Base-by-base conservation (phyloP, 176 grass and related monocot species). In the Oryza coarctata region DNA sequence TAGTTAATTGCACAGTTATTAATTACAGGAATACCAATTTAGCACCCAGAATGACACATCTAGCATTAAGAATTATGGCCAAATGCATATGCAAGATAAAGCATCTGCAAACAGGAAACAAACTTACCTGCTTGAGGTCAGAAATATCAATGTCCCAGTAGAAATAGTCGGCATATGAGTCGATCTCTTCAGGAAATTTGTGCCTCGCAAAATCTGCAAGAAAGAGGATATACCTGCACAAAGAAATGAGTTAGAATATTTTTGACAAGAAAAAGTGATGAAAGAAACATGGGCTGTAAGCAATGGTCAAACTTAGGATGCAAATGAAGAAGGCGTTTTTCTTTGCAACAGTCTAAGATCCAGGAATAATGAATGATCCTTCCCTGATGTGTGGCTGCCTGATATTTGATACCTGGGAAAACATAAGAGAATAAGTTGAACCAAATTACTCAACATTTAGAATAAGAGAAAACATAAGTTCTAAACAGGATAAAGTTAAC, bases 281-380 rank as follows among this genome's bases (percentile, higher is more conserved):
- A 71, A 75, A 83, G 14, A 58, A 77, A 83, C 58, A 75, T 39
- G 76, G 25, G 57, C 47, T 65, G n/a, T 80, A 70, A 77, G 20
- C 70, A 88, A 81, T 65, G 86, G 86, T 62, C 87, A 25, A 84
- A 95, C 93, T 93, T 98, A 67, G 95, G 88, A 82, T 93, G 86
- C 81, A 94, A 86, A 86, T 81, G 95, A 70, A 93, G 87, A 86
- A 93, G 88, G 36, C 6, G 9, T 70, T 94, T 98, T 79, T 94
- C 80, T 73, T 91, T 91, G 81, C 92, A 98, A 80, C 83, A 94
- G 85, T 98, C 95, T 80, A 98, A 82, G 80, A 98, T 75, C 92
- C 95, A 94, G 20, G 88, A 92, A 87, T 91, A 92, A 73, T 98
- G 92, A 80, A 98, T 93, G 75, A 98, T 83, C 86, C 91, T 86